phyloP scores from a whole-genome alignment of 1,284 basidiomycete genomes.

The Puccinia horiana region DNA sequence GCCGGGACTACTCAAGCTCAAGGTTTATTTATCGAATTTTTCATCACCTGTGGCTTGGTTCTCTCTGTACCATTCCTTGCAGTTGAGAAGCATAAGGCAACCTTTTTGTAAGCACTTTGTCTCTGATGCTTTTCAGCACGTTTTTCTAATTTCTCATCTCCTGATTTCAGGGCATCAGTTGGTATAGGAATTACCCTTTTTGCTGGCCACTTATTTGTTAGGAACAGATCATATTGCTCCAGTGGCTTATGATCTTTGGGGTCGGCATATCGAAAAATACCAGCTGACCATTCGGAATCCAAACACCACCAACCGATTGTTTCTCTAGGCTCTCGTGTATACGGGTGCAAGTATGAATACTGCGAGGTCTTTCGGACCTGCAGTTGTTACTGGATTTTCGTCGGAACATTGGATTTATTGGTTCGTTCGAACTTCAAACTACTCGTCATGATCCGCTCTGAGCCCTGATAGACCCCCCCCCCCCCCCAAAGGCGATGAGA shows the following conservation, averaged over 20 bases:
- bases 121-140: constrained; percentile 57
- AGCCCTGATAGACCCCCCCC: not conserved
- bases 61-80: constrained; percentile 40
- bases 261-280: not conserved
- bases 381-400: constrained; percentile 40
- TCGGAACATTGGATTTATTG: constrained; percentile 48
- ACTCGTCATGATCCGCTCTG: not conserved
- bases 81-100: constrained; percentile 32
- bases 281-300: not conserved
- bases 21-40: constrained; percentile 42
- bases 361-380: constrained; percentile 38
- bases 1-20: constrained; percentile 26
- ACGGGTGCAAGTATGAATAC: constrained; percentile 47
- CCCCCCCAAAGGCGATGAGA: too few species aligned
- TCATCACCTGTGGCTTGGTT: constrained; percentile 31
- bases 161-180: constrained; percentile 64
- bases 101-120: constrained; percentile 62
- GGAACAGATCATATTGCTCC: not conserved
- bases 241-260: not conserved
- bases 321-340: constrained; percentile 41
- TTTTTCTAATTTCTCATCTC: not conserved
- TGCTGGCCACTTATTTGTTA: constrained; percentile 67
- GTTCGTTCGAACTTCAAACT: constrained; percentile 12
- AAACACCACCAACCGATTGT: not conserved
- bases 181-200: constrained; percentile 73